Evolutionary conservation across 2,329 filamentous ascomycete genomes (phyloP), one percentile per base, ranked within the genome.

Genomic region (Alternaria consortialis): DNA sequence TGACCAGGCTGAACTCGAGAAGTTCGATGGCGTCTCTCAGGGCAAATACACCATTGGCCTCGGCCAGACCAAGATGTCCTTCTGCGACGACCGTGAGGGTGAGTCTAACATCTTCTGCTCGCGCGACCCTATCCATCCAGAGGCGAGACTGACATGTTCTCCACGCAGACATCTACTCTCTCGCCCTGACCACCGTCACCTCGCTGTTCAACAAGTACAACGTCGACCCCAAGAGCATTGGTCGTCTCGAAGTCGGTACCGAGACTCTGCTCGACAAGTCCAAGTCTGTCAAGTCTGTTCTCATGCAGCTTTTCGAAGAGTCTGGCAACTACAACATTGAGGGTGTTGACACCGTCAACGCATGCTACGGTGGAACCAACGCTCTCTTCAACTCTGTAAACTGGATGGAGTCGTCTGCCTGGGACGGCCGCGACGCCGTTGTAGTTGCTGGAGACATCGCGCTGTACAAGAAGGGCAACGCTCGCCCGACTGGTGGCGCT

Each of bases 31-130:
- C 76, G 82, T 85, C 62, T 78, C 77, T 60, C 70, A 76, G 62
- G 83, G 83, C 71, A 85, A 85, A 71, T 85, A 85, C 79, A 84
- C 83, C 53, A 84, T 85, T 77, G 83, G 83, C 62, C 82, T 85
- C 62, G 83, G 83, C 70, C 83, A 84, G 79, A 84, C 83, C 66
- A 83, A 82, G 74, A 85, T 85, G 83, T 83, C 81, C 78, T 85
- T 84, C 77, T 84, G 83, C 75, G 83, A 84, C 75, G 83, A 85
- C 74, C 79, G 83, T 62, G 83, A 85, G 79, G 82, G 82, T 83
- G 66, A 68, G 70, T 69, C n/a, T 29, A 61, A 36, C 20, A n/a
- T 36, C 37, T 51, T 15, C 47, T 34, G 17, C 53, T 39, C 25
- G 5, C 17, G 7, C 31, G 25, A 40, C 34, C 8, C 12, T 31